Conservation (phyloP, 2,329 filamentous ascomycete species). For the Anisogramma anomala region DNA sequence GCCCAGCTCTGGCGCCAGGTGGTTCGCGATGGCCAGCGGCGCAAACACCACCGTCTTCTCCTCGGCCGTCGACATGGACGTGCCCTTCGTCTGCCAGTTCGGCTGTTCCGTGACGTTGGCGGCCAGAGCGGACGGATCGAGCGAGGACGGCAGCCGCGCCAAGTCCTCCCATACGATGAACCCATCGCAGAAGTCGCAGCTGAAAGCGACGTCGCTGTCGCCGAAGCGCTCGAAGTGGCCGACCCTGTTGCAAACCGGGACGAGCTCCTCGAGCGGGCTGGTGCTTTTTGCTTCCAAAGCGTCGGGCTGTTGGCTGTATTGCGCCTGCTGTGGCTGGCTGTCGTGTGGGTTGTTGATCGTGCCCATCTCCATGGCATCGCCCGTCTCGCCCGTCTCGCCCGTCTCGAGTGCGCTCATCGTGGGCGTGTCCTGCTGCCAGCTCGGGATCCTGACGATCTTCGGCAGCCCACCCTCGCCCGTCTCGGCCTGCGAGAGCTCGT, state of each 20-base stretch:
- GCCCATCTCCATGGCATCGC: slow-evolving; percentile 14
- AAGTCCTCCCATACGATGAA: slow-evolving; percentile 48
- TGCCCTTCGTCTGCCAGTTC: slow-evolving; percentile 42
- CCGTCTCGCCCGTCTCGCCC: slow-evolving; percentile 1
- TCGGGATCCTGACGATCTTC: slow-evolving; percentile 3
- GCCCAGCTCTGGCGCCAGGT: slow-evolving; percentile 36
- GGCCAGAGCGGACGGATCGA: slow-evolving; percentile 22
- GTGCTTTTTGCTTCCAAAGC: slow-evolving; percentile 9
- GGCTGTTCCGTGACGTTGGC: slow-evolving; percentile 20
- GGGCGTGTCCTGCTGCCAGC: slow-evolving; percentile 13
- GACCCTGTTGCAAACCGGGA: slow-evolving; percentile 36
- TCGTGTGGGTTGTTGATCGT: slow-evolving; percentile 6
- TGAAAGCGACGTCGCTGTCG: slow-evolving; percentile 42
- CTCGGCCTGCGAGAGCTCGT: slow-evolving; percentile 15
- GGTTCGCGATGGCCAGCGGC: slow-evolving; percentile 46
- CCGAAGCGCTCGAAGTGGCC: slow-evolving; percentile 47
- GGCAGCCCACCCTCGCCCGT: slow-evolving; percentile 13
- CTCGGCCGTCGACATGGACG: slow-evolving; percentile 27
- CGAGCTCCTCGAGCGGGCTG: slow-evolving; percentile 33
- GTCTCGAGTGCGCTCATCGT: slow-evolving; percentile 7
- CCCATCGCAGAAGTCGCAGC: slow-evolving; percentile 52
- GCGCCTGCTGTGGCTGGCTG: slow-evolving; percentile 5
- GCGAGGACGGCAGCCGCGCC: slow-evolving; percentile 37
- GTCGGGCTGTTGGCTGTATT: slow-evolving; percentile 11
- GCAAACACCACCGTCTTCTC: slow-evolving; percentile 44